phyloP scores from a whole-genome alignment of 345 rosid species.

The Streptanthus diversifolius region DNA sequence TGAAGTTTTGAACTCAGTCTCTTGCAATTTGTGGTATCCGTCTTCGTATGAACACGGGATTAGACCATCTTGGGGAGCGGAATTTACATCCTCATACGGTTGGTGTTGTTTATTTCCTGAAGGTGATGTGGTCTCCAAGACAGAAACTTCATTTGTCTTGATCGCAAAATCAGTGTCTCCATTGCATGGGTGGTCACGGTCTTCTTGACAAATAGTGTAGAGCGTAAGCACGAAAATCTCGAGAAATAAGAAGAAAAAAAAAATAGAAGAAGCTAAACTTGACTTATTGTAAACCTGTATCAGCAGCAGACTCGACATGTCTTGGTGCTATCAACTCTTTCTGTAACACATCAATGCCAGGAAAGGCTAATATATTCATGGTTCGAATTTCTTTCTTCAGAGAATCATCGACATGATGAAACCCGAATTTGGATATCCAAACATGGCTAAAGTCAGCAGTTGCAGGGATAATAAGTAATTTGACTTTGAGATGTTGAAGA shows the following conservation, averaged over 20 bases:
- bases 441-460: slow-evolving; percentile 67
- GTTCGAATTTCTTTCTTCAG: slow-evolving; percentile 52
- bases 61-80: neutral
- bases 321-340: slow-evolving; percentile 47
- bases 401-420: slow-evolving; percentile 48
- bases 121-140: neutral
- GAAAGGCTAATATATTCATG: slow-evolving; percentile 77
- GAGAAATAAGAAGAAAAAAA: neutral
- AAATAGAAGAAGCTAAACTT: neutral
- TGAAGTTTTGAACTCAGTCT: neutral
- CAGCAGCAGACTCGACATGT: slow-evolving; percentile 24
- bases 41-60: neutral
- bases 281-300: slow-evolving; percentile 32
- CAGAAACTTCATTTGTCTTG: neutral
- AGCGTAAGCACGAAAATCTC: neutral
- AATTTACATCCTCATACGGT: neutral
- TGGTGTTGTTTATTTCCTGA: neutral
- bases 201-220: neutral
- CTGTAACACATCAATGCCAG: slow-evolving; percentile 77
- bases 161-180: neutral
- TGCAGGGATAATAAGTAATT: slow-evolving; percentile 77
- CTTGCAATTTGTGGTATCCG: neutral
- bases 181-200: neutral
- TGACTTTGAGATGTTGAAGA: slow-evolving; percentile 59
- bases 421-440: slow-evolving; percentile 77